Conservation (phyloP, 257 asterid genomes). For the Thymus quinquecostatus region DNA sequence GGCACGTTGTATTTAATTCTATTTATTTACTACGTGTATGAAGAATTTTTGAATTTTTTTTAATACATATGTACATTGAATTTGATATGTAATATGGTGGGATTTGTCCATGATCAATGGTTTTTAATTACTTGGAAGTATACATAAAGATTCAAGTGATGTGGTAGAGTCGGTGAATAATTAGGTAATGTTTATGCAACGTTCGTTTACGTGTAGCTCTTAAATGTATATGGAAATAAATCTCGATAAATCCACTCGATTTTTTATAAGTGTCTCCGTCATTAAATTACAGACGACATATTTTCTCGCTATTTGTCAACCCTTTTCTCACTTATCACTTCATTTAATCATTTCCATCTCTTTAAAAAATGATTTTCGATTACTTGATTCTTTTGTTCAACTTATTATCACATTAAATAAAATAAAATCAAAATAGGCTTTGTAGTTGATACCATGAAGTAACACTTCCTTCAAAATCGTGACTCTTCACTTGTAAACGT, state of each 20-base stretch:
- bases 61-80: constrained; percentile 17
- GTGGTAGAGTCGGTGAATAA: neutral
- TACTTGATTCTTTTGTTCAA: constrained; percentile 6
- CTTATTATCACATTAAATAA: constrained; percentile 8
- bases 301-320: no score
- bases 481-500: constrained; percentile 5
- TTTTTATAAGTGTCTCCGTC: no score
- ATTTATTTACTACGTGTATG: neutral
- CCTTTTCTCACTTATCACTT: no score
- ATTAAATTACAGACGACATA: no score
- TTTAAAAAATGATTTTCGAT: no score
- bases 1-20: neutral
- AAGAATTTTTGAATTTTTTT: no score
- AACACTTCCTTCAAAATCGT: neutral
- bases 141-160: neutral
- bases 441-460: neutral
- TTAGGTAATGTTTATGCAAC: neutral
- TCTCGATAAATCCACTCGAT: no score
- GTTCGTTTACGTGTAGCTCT: constrained; percentile 11
- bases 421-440: neutral
- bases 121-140: neutral
- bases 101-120: constrained; percentile 18
- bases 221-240: neutral
- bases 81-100: neutral
- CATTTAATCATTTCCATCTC: no score